phyloP scores from a whole-genome alignment of 148 eudicot genomes.

The Simmondsia chinensis region DNA sequence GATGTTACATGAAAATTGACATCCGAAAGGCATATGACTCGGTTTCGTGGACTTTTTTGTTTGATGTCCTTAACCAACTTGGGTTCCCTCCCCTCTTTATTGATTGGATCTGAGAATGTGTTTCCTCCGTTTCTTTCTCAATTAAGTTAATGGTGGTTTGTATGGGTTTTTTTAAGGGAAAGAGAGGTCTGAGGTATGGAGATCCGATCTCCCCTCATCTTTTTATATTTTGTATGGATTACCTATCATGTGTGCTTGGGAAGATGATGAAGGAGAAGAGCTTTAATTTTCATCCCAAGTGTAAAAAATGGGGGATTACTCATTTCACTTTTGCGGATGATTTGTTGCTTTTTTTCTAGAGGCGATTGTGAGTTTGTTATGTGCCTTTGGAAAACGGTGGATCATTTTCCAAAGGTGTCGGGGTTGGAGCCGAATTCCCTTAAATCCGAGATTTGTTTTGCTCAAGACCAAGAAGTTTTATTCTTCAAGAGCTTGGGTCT shows the following conservation, averaged over 20 bases:
- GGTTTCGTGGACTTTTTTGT: background rate
- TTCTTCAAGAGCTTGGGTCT: too few relatives aligned
- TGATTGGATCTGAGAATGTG: background rate
- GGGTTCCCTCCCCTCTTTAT: background rate
- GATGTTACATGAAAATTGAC: background rate
- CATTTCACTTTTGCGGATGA: conserved; percentile 3
- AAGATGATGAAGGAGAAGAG: background rate
- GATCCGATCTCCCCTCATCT: background rate
- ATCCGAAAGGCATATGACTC: background rate
- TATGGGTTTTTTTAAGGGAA: background rate
- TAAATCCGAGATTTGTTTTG: too few relatives aligned
- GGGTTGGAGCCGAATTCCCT: too few relatives aligned
- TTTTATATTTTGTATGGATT: background rate
- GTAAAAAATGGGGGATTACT: background rate
- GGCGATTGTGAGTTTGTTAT: background rate
- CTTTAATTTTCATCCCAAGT: conserved; percentile 1
- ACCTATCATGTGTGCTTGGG: background rate
- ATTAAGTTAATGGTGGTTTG: background rate
- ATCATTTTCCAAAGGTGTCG: background rate
- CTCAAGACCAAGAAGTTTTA: too few relatives aligned
- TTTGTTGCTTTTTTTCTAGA: background rate
- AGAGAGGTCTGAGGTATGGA: background rate
- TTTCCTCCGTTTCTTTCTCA: background rate
- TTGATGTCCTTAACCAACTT: background rate
- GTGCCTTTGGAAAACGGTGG: background rate